A percentile compares a stretch with the other conserved stretches of the same genome.
Evolutionary conservation across 1,139 yeast genomes (phyloP).

Genomic region (Pichia sp.): DNA sequence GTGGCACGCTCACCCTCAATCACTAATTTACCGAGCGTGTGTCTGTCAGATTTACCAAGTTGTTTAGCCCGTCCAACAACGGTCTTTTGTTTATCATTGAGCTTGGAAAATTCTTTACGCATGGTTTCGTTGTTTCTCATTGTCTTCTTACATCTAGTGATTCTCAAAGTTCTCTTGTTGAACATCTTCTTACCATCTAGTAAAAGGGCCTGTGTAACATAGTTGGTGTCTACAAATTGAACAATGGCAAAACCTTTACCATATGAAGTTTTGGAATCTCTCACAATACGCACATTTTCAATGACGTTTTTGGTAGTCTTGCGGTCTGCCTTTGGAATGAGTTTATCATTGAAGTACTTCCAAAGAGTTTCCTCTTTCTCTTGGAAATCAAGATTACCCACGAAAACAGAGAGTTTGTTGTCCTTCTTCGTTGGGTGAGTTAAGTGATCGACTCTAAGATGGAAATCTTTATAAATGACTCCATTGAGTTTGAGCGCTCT

Average conservation of each 20-base stretch:
- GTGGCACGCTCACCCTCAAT: constrained; percentile 82
- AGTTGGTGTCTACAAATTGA: constrained; percentile 75
- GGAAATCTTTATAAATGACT: constrained; percentile 58
- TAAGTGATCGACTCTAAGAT: constrained; percentile 84
- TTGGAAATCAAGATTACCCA: constrained; percentile 92
- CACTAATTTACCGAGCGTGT: constrained; percentile 47
- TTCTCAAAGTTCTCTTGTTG: constrained; percentile 58
- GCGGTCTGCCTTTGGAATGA: constrained; percentile 31
- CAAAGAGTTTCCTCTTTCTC: constrained; percentile 86
- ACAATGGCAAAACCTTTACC: constrained; percentile 98
- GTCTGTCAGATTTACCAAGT: constrained; percentile 74
- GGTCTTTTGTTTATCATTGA: constrained; percentile 64
- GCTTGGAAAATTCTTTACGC: constrained; percentile 25
- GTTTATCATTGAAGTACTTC: constrained; percentile 57
- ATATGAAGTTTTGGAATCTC: constrained; percentile 88
- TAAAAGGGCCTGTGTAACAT: constrained; percentile 77
- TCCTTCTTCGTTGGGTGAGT: constrained; percentile 88
- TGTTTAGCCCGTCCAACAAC: constrained; percentile 73
- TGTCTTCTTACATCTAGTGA: constrained; percentile 63
- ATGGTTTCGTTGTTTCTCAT: constrained; percentile 22
- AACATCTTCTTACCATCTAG: constrained; percentile 64
- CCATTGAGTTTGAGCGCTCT: constrained; percentile 59
- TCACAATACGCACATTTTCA: constrained; percentile 76
- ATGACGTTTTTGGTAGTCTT: constrained; percentile 35
- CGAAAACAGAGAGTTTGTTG: constrained; percentile 76